A percentile compares a stretch with the other conserved stretches of the same genome.
Conservation (phyloP, 202 grass and related monocot genomes). For the Alloteropsis angusta region DNA sequence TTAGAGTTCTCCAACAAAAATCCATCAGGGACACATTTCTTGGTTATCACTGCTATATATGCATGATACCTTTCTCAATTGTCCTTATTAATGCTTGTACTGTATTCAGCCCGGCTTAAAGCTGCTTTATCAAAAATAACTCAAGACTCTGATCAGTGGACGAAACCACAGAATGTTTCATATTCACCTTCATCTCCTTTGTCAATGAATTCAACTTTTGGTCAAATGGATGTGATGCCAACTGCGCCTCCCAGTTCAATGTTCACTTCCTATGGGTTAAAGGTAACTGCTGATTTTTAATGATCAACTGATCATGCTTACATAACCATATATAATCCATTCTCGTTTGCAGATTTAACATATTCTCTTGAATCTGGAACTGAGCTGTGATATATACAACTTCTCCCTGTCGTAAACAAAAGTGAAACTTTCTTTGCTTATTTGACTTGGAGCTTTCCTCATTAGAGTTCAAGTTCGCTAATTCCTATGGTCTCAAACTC, state of each 20-base stretch:
- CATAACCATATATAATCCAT: background rate
- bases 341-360: conserved; percentile 12
- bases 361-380: conserved; percentile 12
- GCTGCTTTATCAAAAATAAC: conserved; percentile 81
- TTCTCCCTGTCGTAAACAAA: conserved; percentile 2
- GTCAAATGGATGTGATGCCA: conserved; percentile 84
- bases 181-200: conserved; percentile 55
- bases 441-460: conserved; percentile 23
- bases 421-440: background rate
- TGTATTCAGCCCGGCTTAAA: conserved; percentile 71
- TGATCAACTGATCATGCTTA: background rate
- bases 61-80: background rate
- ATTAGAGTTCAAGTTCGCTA: background rate
- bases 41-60: conserved; percentile 1
- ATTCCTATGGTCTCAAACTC: background rate
- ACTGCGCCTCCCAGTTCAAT: conserved; percentile 67
- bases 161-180: conserved; percentile 59
- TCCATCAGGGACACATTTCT: background rate
- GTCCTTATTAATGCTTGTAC: conserved; percentile 17
- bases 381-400: background rate
- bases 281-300: conserved; percentile 52
- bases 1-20: conserved; percentile 2
- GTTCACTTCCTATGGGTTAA: conserved; percentile 75
- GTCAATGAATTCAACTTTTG: conserved; percentile 50
- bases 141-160: conserved; percentile 98